Percentiles rank a stretch among this genome's conserved stretches.
These are phyloP conservation scores for Raffaelea deltoideospora DNA, from an alignment of 2,329 filamentous ascomycete genomes.

Conservation along the genomic window DNA sequence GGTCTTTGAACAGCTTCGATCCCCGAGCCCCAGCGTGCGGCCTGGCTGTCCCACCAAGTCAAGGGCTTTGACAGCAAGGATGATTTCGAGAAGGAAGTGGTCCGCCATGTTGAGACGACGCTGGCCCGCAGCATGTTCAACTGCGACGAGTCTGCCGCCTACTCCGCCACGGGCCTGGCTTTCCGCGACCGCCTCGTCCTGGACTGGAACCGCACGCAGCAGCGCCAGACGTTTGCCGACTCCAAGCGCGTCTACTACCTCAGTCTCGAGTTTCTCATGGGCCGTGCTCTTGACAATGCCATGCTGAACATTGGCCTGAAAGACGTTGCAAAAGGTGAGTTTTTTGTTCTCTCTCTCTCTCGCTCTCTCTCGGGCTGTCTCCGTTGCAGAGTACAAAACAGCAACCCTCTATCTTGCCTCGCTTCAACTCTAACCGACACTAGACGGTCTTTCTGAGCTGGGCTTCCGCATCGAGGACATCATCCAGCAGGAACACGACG, in stretches of 20 bases:
- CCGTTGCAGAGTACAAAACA: no score
- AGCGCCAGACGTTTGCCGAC: constrained; percentile 81
- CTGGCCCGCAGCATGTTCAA: constrained; percentile 94
- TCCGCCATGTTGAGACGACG: constrained; percentile 91
- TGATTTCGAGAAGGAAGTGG: constrained; percentile 73
- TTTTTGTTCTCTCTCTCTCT: background rate
- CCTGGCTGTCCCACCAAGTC: constrained; percentile 52
- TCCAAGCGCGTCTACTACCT: constrained; percentile 94
- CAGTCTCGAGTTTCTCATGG: constrained; percentile 96
- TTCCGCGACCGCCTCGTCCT: constrained; percentile 87
- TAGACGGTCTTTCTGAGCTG: constrained; percentile 73
- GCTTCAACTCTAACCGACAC: background rate
- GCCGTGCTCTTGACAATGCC: constrained; percentile 88
- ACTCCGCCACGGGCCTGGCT: constrained; percentile 78
- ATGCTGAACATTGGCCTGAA: constrained; percentile 94
- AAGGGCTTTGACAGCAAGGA: constrained; percentile 63
- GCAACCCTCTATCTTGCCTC: background rate
- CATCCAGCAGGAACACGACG: constrained; percentile 88
- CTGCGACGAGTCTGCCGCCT: constrained; percentile 89
- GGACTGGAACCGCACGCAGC: constrained; percentile 97
- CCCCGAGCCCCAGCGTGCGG: constrained; percentile 73
- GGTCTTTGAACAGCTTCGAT: constrained; percentile 43
- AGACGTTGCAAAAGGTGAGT: constrained; percentile 60
- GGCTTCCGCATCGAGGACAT: constrained; percentile 96
- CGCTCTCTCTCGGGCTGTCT: background rate